A percentile compares a stretch with the other conserved stretches of the same genome.
Conservation (phyloP, 1,139 yeast species). For the Yamadazyma membranifaciens region DNA sequence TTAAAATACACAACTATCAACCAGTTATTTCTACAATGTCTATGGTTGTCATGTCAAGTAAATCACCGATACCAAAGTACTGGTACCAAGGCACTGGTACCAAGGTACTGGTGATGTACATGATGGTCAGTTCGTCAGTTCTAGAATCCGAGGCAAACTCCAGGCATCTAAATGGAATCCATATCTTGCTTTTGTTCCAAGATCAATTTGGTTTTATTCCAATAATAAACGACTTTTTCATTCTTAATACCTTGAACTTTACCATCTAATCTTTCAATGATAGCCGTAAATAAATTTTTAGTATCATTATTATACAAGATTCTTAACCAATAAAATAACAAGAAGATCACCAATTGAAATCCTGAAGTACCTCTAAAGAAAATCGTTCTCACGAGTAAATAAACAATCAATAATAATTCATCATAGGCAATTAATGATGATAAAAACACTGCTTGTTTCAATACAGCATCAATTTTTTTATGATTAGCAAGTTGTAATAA, state of each 20-base stretch:
- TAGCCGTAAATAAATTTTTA: conserved; percentile 38
- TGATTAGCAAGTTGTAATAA: conserved; percentile 50
- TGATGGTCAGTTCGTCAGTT: too few relatives aligned
- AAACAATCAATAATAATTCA: conserved; percentile 53
- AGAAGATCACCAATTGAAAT: conserved; percentile 56
- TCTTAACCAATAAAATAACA: conserved; percentile 68
- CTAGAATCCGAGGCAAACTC: too few relatives aligned
- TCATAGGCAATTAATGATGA: conserved; percentile 57
- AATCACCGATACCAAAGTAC: too few relatives aligned
- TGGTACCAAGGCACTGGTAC: too few relatives aligned
- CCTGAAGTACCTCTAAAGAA: conserved; percentile 68
- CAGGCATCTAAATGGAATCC: conserved; percentile 1
- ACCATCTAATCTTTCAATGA: conserved; percentile 45
- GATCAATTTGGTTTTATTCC: conserved; percentile 42
- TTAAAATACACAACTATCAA: too few relatives aligned
- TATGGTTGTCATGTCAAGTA: background rate
- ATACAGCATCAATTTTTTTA: conserved; percentile 41
- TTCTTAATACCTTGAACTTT: conserved; percentile 41
- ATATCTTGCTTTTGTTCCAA: conserved; percentile 28
- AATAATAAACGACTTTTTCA: conserved; percentile 41
- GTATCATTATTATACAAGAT: conserved; percentile 54
- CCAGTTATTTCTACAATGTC: background rate
- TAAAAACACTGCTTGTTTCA: conserved; percentile 36
- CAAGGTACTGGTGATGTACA: too few relatives aligned
- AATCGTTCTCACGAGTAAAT: conserved; percentile 57